phyloP scores from a whole-genome alignment of 345 rosid species.

The Draba incana region DNA sequence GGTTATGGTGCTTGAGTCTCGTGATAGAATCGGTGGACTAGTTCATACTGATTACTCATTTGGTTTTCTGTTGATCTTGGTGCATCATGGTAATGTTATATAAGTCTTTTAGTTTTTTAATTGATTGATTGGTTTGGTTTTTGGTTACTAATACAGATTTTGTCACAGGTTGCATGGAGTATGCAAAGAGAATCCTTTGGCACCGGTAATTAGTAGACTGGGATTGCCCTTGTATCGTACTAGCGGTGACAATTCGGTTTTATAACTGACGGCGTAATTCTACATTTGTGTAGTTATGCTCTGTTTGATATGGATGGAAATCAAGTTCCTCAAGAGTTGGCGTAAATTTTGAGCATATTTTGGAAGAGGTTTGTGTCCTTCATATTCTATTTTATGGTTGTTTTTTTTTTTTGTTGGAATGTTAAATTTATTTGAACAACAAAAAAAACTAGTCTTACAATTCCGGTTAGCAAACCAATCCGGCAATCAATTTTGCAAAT shows the following conservation, averaged over 20 bases:
- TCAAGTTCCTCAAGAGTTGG: constrained; percentile 85
- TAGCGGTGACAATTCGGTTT: constrained; percentile 91
- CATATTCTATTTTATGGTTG: not conserved
- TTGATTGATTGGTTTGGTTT: not conserved
- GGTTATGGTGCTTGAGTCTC: constrained; percentile 86
- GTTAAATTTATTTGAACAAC: no score
- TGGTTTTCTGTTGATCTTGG: constrained; percentile 98
- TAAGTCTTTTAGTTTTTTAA: not conserved
- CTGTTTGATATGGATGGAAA: constrained; percentile 85
- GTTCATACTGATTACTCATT: constrained; percentile 81
- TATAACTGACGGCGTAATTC: constrained; percentile 45
- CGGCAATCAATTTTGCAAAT: no score
- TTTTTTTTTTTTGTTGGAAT: no score
- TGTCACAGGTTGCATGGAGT: constrained; percentile 90
- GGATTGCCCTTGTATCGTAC: constrained; percentile 95
- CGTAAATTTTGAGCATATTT: constrained; percentile 68
- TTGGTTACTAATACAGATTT: constrained; percentile 5
- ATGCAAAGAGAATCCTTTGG: constrained; percentile 90
- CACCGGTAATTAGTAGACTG: constrained; percentile 80
- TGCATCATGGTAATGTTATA: constrained; percentile 85
- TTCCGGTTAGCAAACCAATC: no score
- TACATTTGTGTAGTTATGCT: constrained; percentile 50
- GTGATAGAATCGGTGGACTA: constrained; percentile 86
- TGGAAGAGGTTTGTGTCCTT: constrained; percentile 63
- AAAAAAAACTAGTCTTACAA: no score